Base-by-base conservation (phyloP, 2,329 filamentous ascomycete genomes). In the Fusarium paranaense region DNA sequence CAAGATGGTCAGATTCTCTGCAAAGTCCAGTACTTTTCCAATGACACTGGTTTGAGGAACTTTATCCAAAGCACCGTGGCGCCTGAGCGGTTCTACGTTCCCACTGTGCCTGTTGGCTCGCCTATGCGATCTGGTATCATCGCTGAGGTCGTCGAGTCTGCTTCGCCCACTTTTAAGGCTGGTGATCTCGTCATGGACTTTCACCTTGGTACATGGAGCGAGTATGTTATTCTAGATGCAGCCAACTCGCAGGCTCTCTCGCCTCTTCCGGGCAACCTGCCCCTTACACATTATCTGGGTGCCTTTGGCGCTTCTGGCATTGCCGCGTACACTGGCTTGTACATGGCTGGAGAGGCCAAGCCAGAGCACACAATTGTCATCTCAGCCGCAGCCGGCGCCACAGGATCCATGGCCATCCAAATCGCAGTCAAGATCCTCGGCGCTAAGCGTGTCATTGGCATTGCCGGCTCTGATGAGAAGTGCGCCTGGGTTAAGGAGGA, bases 71-170 rank as follows among this genome's bases (percentile, higher is more conserved):
- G 73, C 68, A 79, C 73, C 9, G 77, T 79, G 3, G 78, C 71
- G 1, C 73, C 74, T 3, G 78, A 80, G 67, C 72, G 78, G 16
- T 77, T 80, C 67, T 80, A 80, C 62, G 76, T 80, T 18, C 78
- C 77, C 42, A 75, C 76, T 1, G 78, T 80, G 8, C 78, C 77
- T 13, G 35, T 79, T 2, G 78, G 78, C 33, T 74, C 75, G 1
- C 76, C 78, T 20, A 80, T 80, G 78, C 73, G 76, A 25, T 80
- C 78, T 3, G 78, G 78, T 22, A 70, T 79, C 42, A 79, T 80
- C 56, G 78, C 75, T 1, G 78, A 80, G 71, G 78, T 80, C 3
- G 25, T 80, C 2, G 78, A 79, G 67, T 79, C 78, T 16, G 61
- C 62, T 3, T 78, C 77, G 5, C 62, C 69, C 0, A 73, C 68